These are phyloP conservation scores for Isoetes taiwanensis DNA, from an alignment of 75 land plant genomes.

Conservation along the genomic window DNA sequence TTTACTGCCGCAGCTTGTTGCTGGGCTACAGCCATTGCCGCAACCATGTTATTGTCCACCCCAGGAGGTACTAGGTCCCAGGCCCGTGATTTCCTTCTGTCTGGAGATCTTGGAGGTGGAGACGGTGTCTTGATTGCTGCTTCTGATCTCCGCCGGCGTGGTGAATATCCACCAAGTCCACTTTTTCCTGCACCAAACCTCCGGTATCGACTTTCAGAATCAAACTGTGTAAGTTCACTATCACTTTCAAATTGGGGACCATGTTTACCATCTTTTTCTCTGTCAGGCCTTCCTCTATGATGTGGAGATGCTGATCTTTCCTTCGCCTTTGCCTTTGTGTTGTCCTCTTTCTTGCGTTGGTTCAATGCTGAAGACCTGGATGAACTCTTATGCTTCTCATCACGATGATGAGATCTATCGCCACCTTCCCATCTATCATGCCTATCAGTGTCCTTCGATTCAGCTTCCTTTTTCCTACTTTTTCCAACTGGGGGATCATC, in stretches of 20 bases:
- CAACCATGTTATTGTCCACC: constrained; percentile 13
- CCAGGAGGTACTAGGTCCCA: constrained; percentile 63
- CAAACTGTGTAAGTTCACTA: not conserved
- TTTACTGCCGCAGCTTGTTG: constrained; percentile 20
- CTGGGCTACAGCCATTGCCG: constrained; percentile 21
- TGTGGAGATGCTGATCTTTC: constrained; percentile 7
- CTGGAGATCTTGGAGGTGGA: constrained; percentile 54
- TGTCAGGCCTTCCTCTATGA: not conserved
- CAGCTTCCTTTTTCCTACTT: not conserved
- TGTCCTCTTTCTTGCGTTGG: not conserved
- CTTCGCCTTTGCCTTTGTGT: not conserved
- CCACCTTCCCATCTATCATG: not conserved
- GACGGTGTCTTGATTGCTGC: constrained; percentile 64
- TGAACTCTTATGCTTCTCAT: not conserved
- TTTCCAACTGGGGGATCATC: not conserved
- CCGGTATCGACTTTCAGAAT: constrained; percentile 17
- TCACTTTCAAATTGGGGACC: constrained; percentile 7
- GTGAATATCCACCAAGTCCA: constrained; percentile 96
- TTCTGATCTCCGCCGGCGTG: constrained; percentile 69
- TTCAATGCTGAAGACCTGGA: not conserved
- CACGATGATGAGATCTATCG: not conserved
- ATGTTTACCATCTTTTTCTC: not conserved
- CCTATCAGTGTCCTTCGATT: not conserved
- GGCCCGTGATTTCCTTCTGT: constrained; percentile 40
- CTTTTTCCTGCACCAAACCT: constrained; percentile 36